These are phyloP conservation scores for Argentina anserina DNA, from an alignment of 306 rosid species.

Conservation along the genomic window DNA sequence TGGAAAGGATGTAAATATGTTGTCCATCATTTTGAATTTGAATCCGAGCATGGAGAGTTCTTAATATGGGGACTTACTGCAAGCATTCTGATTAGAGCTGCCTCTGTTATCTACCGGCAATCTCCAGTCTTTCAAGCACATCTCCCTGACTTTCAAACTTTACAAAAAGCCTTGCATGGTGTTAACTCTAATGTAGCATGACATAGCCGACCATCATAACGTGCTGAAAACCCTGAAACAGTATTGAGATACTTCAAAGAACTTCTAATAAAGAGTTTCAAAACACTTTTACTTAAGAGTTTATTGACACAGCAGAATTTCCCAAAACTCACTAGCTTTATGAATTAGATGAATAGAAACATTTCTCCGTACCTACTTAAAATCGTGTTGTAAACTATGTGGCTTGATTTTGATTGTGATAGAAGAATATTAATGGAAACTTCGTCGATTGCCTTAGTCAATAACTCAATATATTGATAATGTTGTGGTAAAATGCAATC, in stretches of 20 bases:
- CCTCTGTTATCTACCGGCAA: conserved; percentile 28
- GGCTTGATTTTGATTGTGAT: background rate
- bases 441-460: background rate
- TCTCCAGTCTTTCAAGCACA: conserved; percentile 19
- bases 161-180: conserved; percentile 13
- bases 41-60: conserved; percentile 18
- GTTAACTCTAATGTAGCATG: background rate
- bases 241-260: background rate
- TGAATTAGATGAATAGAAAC: background rate
- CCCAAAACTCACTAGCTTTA: too few relatives aligned
- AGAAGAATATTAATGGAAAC: background rate
- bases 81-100: conserved; percentile 30
- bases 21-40: conserved; percentile 27
- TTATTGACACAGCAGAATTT: too few relatives aligned
- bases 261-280: too few relatives aligned
- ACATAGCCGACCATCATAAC: background rate
- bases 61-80: conserved; percentile 35
- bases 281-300: too few relatives aligned
- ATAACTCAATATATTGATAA: background rate
- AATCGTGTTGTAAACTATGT: background rate
- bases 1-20: conserved; percentile 37
- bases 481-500: background rate
- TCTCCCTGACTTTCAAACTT: conserved; percentile 36
- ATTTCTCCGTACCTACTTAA: background rate
- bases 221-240: background rate